Percentiles rank a stretch among this genome's conserved stretches.
These are phyloP conservation scores for Tanacetum coccineum DNA, from an alignment of 129 eudicot species.

Conservation along the genomic window DNA sequence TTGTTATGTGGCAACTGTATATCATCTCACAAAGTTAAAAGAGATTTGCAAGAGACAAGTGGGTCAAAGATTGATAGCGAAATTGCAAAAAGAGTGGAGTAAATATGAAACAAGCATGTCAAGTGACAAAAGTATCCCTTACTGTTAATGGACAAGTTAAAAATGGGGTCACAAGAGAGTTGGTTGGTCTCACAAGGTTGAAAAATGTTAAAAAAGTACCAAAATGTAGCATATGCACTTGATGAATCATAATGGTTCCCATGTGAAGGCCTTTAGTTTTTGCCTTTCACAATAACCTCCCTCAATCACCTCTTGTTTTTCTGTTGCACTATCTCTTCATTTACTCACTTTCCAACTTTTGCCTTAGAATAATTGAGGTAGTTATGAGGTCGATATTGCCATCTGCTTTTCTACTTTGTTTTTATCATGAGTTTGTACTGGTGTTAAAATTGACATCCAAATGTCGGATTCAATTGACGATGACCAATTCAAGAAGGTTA, in stretches of 20 bases:
- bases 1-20: neutral
- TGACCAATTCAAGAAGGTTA: neutral
- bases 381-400: conserved; percentile 31
- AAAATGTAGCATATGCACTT: conserved; percentile 31
- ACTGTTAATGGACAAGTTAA: conserved; percentile 1
- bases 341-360: conserved; percentile 29
- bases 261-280: conserved; percentile 36
- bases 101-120: conserved; percentile 15
- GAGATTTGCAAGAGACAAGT: conserved; percentile 1
- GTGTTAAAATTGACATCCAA: neutral
- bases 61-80: conserved; percentile 24
- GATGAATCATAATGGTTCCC: conserved; percentile 42
- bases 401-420: neutral
- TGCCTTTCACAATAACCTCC: conserved; percentile 29
- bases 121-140: conserved; percentile 15
- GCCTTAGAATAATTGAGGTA: conserved; percentile 24
- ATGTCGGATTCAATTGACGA: too few species aligned
- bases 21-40: neutral
- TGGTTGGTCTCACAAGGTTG: conserved; percentile 25
- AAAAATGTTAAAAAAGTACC: conserved; percentile 22
- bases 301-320: conserved; percentile 36
- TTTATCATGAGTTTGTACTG: neutral
- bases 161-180: conserved; percentile 19
- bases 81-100: conserved; percentile 13
- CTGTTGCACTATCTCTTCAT: conserved; percentile 27